Evolutionary conservation across 257 asterid genomes (phyloP), one percentile per base, ranked within the genome.

Genomic region (Solanum etuberosum): DNA sequence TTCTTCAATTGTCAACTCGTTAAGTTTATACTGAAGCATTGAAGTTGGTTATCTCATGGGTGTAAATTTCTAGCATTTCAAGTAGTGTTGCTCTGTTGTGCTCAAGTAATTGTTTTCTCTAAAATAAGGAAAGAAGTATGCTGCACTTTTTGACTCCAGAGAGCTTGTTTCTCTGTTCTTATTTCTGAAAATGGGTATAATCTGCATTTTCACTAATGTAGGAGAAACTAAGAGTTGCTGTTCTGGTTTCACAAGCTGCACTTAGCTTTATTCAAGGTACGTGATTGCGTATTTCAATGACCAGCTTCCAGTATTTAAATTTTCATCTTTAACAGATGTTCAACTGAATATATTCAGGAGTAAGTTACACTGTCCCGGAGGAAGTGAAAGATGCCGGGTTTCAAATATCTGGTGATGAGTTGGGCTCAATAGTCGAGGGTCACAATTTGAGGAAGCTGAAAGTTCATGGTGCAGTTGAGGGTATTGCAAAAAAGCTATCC

Each of bases 221-320:
- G 98, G 98, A 95, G 91, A 94, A 95, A 92, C 97, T 95, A 59
- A 91, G 98, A 90, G 91, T 94, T 87, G 98, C 98, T 70, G 93
- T 95, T 27, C 88, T 95, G 92, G 98, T 95, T 86, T 95, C 98
- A 27, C 95, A 94, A 90, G 98, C 98, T 73, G 98, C 98, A 35
- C 89, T 94, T 86, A 92, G 95, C 90, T 95, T 95, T 87, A 92
- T 95, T 87, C 93, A 94, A 93, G 98, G 98, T 94, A 84, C 71
- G 90, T 25, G 54, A 87, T 73, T 84, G 35, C 9, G 10, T 63
- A 35, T 31, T 38, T 6, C 21, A 34, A 61, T 48, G 80, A 23
- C 43, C 81, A 63, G 81, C 65, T 59, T 83, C 40, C 20, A 20
- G 77, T 25, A n/a, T 23, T 12, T 32, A 25, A 29, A 23, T 12